Base-by-base conservation (phyloP, 2,329 filamentous ascomycete species). In the Ophiosphaerella narmari region DNA sequence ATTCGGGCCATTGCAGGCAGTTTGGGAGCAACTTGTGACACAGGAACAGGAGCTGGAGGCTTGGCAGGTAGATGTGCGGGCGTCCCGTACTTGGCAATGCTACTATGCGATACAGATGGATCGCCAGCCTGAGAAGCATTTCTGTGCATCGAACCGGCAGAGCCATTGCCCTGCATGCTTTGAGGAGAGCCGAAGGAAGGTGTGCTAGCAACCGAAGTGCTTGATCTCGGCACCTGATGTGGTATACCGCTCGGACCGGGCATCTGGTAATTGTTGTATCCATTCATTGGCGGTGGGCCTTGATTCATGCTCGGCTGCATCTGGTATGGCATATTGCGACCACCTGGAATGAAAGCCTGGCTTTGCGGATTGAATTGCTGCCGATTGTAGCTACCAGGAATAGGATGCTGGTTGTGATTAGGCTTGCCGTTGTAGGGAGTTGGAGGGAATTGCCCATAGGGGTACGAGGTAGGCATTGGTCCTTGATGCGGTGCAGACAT, bases 291-390 rank as follows among this genome's bases (percentile, higher is more conserved):
- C 24, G 63, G 59, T 7, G 70, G 65, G 38, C 59, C 60, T 31
- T 58, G 62, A 24, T 54, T 50, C 61, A 68, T 68, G 45, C 62
- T 68, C 8, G 63, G 54, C 36, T 65, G 66, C 63, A 68, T 68
- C n/a, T 57, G 59, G 37, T 67, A 73, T 5, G 67, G 63, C 50
- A 61, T 62, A 35, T 65, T 66, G 24, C 53, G 83, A 78, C 65
- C 61, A 43, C 80, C 81, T 1, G 93, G 93, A 21, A 96, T 84
- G 72, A 97, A 97, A 0, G 92, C 89, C 67, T 96, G 90, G 13
- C 90, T 97, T 75, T 96, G 92, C 1, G 92, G 93, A 68, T 97
- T 97, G 77, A 97, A 97, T 11, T 88, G 85, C 63, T 91, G 90
- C 50, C 91, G 83, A 67, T 89, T 90, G 68, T 85, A 95, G 74